These are phyloP conservation scores for Eutrema japonicum DNA, from an alignment of 345 rosid genomes.

Conservation along the genomic window DNA sequence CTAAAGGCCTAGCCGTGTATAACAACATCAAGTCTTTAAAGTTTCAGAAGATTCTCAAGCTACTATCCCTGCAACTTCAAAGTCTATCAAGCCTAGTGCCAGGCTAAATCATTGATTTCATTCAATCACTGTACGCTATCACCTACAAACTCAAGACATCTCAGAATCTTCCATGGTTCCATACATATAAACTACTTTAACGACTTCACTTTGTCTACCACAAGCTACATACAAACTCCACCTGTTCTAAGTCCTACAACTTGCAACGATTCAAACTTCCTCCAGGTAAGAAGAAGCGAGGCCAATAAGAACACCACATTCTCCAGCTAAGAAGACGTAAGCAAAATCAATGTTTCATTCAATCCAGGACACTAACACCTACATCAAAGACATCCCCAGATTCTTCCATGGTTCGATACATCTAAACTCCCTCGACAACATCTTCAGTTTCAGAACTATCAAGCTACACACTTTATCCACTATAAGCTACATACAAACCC, in stretches of 20 bases:
- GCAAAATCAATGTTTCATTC: background rate
- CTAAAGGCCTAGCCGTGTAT: background rate
- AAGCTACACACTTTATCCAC: background rate
- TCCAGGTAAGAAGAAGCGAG: background rate
- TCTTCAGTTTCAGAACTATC: constrained; percentile 15
- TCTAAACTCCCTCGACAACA: background rate
- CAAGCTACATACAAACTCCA: constrained; percentile 2
- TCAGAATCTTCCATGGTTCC: background rate
- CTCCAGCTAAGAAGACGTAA: background rate
- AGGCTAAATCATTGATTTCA: background rate
- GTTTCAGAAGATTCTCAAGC: background rate
- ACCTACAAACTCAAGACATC: constrained; percentile 9
- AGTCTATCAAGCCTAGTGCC: constrained; percentile 13
- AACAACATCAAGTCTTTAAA: background rate
- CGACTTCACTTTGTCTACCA: background rate
- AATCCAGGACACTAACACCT: background rate
- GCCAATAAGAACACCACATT: background rate
- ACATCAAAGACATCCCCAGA: background rate
- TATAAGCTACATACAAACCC: constrained; percentile 14
- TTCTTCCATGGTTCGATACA: background rate
- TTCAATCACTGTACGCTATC: background rate
- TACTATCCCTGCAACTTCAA: background rate
- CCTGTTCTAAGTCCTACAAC: background rate
- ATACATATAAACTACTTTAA: background rate
- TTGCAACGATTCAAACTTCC: constrained; percentile 4